Conservation (phyloP, 2,329 filamentous ascomycete genomes). For the Sporothrix euskadiensis region DNA sequence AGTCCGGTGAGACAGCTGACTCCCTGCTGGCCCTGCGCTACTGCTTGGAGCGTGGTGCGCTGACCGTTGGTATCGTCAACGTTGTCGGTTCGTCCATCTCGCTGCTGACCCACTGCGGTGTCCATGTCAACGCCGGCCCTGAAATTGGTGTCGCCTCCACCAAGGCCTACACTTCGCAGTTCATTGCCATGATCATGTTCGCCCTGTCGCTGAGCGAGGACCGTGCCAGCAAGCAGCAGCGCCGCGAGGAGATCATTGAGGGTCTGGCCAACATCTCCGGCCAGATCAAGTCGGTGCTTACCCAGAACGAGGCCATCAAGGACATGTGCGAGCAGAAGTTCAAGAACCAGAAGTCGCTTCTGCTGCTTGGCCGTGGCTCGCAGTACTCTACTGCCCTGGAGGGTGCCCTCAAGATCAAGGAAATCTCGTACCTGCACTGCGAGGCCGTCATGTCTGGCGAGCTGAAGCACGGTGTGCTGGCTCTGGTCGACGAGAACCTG, state of each 20-base stretch:
- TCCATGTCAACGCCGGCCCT: conserved; percentile 97
- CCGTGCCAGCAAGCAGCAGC: conserved; percentile 87
- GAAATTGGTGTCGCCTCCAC: conserved; percentile 99
- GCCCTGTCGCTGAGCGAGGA: conserved; percentile 95
- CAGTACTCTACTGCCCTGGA: conserved; percentile 97
- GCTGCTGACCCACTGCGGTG: conserved; percentile 96
- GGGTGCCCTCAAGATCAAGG: conserved; percentile 98
- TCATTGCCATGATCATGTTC: conserved; percentile 99
- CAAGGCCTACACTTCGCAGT: conserved; percentile 99
- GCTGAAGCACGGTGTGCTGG: conserved; percentile 97
- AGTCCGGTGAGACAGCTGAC: conserved; percentile 97
- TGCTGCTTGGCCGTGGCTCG: conserved; percentile 89
- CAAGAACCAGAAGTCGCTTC: conserved; percentile 94
- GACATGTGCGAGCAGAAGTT: conserved; percentile 86
- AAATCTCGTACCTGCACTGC: conserved; percentile 99
- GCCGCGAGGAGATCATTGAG: conserved; percentile 94
- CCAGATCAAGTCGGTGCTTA: conserved; percentile 89
- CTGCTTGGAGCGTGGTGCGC: conserved; percentile 93
- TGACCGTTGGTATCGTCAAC: conserved; percentile 98
- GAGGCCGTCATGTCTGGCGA: conserved; percentile 99
- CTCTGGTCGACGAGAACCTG: conserved; percentile 95
- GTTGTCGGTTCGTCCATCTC: conserved; percentile 98
- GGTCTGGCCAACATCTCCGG: conserved; percentile 82
- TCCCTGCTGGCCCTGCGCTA: conserved; percentile 96
- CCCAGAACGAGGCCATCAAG: conserved; percentile 93